phyloP scores from a whole-genome alignment of 768 basidiomycete species.

The Lactarius evosmus region DNA sequence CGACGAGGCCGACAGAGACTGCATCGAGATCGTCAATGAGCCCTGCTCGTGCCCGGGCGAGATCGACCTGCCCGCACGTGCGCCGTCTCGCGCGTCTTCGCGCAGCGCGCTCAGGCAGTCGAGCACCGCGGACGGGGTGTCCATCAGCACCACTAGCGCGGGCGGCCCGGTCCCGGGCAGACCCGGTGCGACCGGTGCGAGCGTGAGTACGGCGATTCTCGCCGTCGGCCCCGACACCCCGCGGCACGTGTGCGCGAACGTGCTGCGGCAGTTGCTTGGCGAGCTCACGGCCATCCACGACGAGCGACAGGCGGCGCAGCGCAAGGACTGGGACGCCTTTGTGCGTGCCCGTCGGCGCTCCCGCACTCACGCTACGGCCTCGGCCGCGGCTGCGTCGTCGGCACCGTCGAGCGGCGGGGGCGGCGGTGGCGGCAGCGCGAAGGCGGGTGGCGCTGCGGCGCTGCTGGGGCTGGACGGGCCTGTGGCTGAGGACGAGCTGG shows the following conservation, averaged over 20 bases:
- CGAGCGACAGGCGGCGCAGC: conserved; percentile 59
- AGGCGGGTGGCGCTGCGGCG: conserved; percentile 52
- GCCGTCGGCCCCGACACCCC: conserved; percentile 60
- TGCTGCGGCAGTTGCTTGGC: conserved; percentile 67
- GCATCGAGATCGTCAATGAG: conserved; percentile 39
- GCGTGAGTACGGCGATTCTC: conserved; percentile 52
- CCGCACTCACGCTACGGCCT: conserved; percentile 46
- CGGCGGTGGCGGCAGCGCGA: not conserved
- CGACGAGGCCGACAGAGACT: conserved; percentile 53
- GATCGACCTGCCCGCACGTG: conserved; percentile 10
- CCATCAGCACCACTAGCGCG: not conserved
- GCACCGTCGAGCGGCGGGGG: conserved; percentile 27
- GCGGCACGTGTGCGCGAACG: conserved; percentile 70
- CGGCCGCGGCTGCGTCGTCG: conserved; percentile 29
- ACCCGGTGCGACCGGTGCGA: conserved; percentile 11
- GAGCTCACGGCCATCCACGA: conserved; percentile 84
- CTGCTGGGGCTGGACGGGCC: conserved; percentile 64
- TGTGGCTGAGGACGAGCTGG: conserved; percentile 67
- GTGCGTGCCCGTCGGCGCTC: conserved; percentile 48
- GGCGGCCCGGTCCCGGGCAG: too few relatives aligned
- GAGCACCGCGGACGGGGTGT: not conserved
- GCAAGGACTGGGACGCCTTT: conserved; percentile 87
- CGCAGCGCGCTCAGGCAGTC: not conserved
- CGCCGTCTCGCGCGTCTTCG: conserved; percentile 17
- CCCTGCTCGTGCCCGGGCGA: conserved; percentile 42